phyloP scores from a whole-genome alignment of 257 asterid genomes.

The Solanum dulcamara region DNA sequence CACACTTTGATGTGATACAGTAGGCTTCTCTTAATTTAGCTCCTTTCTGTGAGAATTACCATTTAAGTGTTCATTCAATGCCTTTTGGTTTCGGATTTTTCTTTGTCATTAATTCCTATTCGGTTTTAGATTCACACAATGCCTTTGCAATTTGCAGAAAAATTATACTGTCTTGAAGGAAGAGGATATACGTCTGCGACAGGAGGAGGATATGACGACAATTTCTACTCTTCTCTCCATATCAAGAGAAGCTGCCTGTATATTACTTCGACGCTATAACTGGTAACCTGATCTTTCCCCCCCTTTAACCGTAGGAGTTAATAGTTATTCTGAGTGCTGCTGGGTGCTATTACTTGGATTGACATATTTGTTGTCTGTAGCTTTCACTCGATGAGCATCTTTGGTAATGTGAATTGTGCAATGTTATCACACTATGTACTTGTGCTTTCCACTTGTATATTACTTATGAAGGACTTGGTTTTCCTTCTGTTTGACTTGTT shows the following conservation, averaged over 20 bases:
- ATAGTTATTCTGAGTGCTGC: not conserved
- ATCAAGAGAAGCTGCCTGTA: constrained; percentile 67
- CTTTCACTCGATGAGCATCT: not conserved
- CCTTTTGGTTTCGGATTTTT: not conserved
- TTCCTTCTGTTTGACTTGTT: not conserved
- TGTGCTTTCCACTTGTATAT: not conserved
- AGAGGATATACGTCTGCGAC: constrained; percentile 64
- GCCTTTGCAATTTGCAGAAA: constrained; percentile 38
- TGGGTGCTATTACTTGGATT: not conserved
- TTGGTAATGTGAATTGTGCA: not conserved
- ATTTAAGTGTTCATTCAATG: not conserved
- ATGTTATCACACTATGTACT: not conserved
- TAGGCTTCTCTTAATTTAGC: not conserved
- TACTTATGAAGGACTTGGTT: not conserved
- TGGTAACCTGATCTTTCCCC: constrained; percentile 30
- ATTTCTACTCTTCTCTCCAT: constrained; percentile 75
- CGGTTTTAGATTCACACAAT: not conserved
- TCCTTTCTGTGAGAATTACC: not conserved
- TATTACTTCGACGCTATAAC: constrained; percentile 63
- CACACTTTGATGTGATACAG: not conserved
- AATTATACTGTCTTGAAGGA: constrained; percentile 63
- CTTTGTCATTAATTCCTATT: not conserved
- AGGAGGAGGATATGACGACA: constrained; percentile 61
- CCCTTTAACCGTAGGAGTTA: not conserved
- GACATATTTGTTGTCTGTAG: not conserved